Conservation (phyloP, 768 basidiomycete species). For the Mrakia gelida region DNA sequence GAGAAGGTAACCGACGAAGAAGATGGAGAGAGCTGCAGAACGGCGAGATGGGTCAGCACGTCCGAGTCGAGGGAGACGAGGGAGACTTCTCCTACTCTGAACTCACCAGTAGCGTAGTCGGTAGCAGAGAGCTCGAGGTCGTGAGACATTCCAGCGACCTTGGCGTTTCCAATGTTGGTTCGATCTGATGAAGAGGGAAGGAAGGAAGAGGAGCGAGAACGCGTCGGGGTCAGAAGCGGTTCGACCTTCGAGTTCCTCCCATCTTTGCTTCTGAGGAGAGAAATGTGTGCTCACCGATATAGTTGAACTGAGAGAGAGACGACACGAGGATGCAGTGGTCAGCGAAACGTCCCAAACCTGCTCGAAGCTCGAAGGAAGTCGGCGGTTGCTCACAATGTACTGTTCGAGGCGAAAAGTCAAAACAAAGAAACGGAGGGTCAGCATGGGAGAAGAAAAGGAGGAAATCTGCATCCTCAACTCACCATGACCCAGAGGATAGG, state of each 20-base stretch:
- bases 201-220: background rate
- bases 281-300: background rate
- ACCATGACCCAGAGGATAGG: too few species aligned
- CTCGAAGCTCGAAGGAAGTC: too few species aligned
- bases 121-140: background rate
- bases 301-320: background rate
- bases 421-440: too few species aligned
- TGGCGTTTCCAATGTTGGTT: constrained; percentile 13
- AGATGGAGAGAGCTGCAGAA: background rate
- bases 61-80: background rate
- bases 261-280: background rate
- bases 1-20: constrained; percentile 24
- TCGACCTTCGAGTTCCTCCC: too few species aligned
- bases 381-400: too few species aligned
- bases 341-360: too few species aligned
- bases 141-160: constrained; percentile 14
- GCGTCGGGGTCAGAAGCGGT: background rate
- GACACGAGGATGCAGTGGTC: too few species aligned
- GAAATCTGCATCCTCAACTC: too few species aligned
- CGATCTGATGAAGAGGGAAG: background rate
- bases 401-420: too few species aligned
- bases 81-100: background rate
- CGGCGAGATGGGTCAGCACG: background rate
- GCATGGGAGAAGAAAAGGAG: too few species aligned
- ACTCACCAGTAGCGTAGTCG: constrained; percentile 14